These are phyloP conservation scores for Potentilla sterilis DNA, from an alignment of 306 rosid species.

Conservation along the genomic window DNA sequence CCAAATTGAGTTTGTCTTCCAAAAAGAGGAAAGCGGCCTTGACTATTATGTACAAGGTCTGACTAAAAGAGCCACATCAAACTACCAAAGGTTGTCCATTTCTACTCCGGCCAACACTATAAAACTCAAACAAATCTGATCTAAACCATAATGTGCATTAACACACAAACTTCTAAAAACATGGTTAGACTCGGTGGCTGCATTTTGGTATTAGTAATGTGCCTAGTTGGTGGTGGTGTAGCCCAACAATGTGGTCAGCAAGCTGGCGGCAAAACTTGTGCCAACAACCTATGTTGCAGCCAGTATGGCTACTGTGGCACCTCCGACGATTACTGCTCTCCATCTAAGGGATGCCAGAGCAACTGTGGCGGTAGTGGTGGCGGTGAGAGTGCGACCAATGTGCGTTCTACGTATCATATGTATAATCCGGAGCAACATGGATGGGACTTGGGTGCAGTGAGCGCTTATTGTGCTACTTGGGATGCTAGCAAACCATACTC, in stretches of 20 bases:
- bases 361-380: constrained; percentile 29
- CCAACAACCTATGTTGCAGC: no score
- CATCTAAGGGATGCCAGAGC: constrained; percentile 47
- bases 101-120: no score
- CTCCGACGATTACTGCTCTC: constrained; percentile 44
- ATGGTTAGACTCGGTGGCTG: no score
- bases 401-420: constrained; percentile 15
- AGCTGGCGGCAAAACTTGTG: constrained; percentile 2
- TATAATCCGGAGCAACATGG: constrained; percentile 33
- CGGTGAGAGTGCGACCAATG: constrained; percentile 3
- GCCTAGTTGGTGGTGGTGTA: constrained; percentile 8
- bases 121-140: no score
- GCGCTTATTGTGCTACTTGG: constrained; percentile 66
- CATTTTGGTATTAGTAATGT: neutral
- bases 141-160: no score
- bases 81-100: no score
- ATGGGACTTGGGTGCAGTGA: constrained; percentile 31
- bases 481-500: constrained; percentile 55
- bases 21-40: no score
- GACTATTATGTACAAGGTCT: no score
- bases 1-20: no score
- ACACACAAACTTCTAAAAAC: no score
- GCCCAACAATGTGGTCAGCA: constrained; percentile 56
- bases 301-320: constrained; percentile 52
- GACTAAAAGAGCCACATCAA: no score